Evolutionary conservation across 2,329 filamentous ascomycete genomes (phyloP), one percentile per base, ranked within the genome.

Genomic region (Ophiostoma ips): DNA sequence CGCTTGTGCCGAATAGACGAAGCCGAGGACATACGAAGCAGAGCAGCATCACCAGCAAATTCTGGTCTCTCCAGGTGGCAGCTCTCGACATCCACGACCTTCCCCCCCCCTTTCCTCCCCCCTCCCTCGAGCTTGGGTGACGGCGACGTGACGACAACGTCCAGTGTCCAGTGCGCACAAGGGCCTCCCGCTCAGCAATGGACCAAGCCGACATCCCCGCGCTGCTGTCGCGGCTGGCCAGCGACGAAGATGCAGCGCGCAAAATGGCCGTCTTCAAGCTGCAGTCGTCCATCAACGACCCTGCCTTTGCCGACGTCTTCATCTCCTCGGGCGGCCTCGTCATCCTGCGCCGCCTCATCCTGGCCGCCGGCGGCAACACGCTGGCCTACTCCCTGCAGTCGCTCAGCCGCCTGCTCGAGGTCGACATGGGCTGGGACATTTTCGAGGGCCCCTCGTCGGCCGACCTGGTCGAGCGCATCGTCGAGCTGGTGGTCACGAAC

Each of bases 181-280:
- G n/a, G n/a, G n/a, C n/a, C n/a, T n/a, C n/a, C n/a, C n/a, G n/a
- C n/a, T n/a, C n/a, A n/a, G n/a, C n/a, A n/a, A 79, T 83, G 79
- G 79, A 83, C 61, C 78, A 81, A 67, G 76, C 76, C 59, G 79
- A 82, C 58, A 79, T 83, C 58, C 79, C 79, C 46, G 74, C 75
- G 63, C 72, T 83, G 58, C 70, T 83, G 58, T 70, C 76, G 68
- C 77, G 78, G 57, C 70, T 83, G 54, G 71, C 75, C 37, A 81
- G 78, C 67, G 76, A 82, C 58, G 79, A 95, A 68, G 92, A 98
- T 72, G 89, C 87, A 51, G 83, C 87, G 58, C 87, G 89, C 62
- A 98, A 98, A 68, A 95, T 96, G 87, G 92, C 92, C 53, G 92
- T 94, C 54, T 98, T 98, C 77, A 95, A 95, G 70, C 79, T 98